Conservation (phyloP, 495 filamentous ascomycete species). For the Penicillium diatomitis region DNA sequence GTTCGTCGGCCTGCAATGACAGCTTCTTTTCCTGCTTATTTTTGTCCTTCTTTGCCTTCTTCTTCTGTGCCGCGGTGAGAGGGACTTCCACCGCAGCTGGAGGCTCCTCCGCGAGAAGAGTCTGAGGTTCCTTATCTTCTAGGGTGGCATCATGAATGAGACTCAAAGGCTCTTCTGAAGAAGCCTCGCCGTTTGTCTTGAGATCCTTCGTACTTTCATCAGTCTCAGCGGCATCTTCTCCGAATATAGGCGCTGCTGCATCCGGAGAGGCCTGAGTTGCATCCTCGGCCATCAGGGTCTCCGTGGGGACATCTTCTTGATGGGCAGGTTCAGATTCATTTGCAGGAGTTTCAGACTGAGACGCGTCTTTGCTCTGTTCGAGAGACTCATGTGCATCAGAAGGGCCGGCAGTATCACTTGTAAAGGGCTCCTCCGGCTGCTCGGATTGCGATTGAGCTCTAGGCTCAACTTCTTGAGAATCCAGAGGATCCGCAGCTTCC, state of each 20-base stretch:
- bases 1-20: slow-evolving; percentile 5
- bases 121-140: neutral
- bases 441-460: neutral
- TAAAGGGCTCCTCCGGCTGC: too few relatives aligned
- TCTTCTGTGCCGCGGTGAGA: slow-evolving; percentile 21
- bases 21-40: slow-evolving; percentile 20
- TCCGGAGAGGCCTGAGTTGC: neutral
- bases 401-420: too few relatives aligned
- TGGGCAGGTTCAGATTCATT: neutral
- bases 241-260: too few relatives aligned
- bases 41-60: slow-evolving; percentile 35
- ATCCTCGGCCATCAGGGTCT: neutral
- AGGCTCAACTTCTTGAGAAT: neutral
- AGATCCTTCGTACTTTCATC: too few relatives aligned
- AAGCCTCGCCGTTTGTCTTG: too few relatives aligned
- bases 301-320: neutral
- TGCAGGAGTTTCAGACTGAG: neutral
- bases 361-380: too few relatives aligned
- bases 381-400: too few relatives aligned
- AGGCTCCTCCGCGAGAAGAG: neutral
- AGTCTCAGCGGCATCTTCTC: neutral
- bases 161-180: too few relatives aligned
- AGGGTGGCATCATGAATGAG: neutral
- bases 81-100: slow-evolving; percentile 12
- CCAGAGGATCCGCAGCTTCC: neutral